Evolutionary conservation across 2,329 filamentous ascomycete species (phyloP), one percentile per base, ranked within the genome.

Genomic region (Fusarium duplospermum): DNA sequence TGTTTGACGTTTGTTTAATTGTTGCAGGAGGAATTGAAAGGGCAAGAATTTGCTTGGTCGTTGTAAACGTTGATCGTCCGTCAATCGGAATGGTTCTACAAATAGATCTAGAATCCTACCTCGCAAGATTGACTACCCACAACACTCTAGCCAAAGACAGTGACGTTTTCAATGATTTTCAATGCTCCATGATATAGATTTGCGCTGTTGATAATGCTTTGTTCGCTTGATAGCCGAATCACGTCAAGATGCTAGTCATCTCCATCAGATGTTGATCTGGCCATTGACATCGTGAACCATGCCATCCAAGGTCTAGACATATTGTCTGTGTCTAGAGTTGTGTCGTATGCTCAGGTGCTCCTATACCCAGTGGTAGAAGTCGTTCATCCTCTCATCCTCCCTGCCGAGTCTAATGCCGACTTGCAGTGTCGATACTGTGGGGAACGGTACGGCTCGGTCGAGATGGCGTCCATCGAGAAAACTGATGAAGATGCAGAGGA

Each of bases 91-190:
- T 58, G 22, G 35, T 36, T 38, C 56, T 40, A 58, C 56, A 58
- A 58, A 27, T 38, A 58, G 56, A 58, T 58, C 56, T 58, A 8
- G 33, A 58, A 58, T 58, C 33, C 56, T 57, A 57, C 54, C 56
- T 52, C 24, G 2, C 47, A 18, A 52, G 42, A 47, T 47, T 27
- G 47, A 29, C 27, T 52, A 52, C 47, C 47, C 47, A 52, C 47
- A 52, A n/a, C 18, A 54, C 18, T 31, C 47, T 52, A 54, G 47
- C 47, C 47, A 31, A 54, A 54, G 27, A 31, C 47, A 54, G 47
- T 27, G 18, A 54, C 10, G 47, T 31, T 54, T 54, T 54, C 27
- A 31, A 54, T 54, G 47, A 27, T n/a, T 52, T 52, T 27, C 27
- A 54, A 54, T 54, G 47, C 47, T 31, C 47, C 6, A 31, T 31